Evolutionary conservation across 352 stramenopile genomes (phyloP), one percentile per base, ranked within the genome.

Genomic region (Aphanomyces astaci): DNA sequence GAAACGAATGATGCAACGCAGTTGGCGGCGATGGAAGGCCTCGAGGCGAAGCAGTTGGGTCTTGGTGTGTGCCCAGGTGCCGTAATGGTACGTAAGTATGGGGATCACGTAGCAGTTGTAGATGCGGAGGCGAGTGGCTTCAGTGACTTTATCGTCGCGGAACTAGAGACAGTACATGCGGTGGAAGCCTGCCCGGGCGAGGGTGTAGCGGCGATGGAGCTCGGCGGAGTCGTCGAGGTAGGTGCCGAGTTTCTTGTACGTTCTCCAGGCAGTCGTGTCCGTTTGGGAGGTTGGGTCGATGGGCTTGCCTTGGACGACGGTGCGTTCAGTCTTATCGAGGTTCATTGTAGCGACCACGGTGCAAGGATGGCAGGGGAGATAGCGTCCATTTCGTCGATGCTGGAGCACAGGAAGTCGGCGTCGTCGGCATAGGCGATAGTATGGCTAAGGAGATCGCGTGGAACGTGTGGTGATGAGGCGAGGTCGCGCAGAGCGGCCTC

Each of bases 81-180:
- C 36, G 36, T 15, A 43, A 17, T 71, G 64, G 31, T 71, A 71
- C 4, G 65, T 36, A 15, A 65, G 54, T 4, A 71, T 53, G 19
- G 65, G 43, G 25, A 48, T 28, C 7, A 66, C 65, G 65, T 71
- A 65, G 65, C 65, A 66, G 43, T 71, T 66, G 54, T 66, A 66
- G 1, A 71, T 52, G 7, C 55, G 65, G 19, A 71, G 48, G 13
- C 65, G 65, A 2, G 55, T 66, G 2, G 3, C 45, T 33, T 71
- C 65, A 27, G 11, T 59, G 25, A 63, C 53, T 9, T 63, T 33
- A 22, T 43, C 36, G 7, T 15, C 7, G 36, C 36, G 36, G 7
- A 43, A 43, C 36, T 15, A 43, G 7, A 43, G 36, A 15, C 15
- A 15, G 7, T 15, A 43, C 36, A 43, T 43, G 36, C 15, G 7